phyloP scores from a whole-genome alignment of 1,284 basidiomycete species.

The Ustilago sp. region DNA sequence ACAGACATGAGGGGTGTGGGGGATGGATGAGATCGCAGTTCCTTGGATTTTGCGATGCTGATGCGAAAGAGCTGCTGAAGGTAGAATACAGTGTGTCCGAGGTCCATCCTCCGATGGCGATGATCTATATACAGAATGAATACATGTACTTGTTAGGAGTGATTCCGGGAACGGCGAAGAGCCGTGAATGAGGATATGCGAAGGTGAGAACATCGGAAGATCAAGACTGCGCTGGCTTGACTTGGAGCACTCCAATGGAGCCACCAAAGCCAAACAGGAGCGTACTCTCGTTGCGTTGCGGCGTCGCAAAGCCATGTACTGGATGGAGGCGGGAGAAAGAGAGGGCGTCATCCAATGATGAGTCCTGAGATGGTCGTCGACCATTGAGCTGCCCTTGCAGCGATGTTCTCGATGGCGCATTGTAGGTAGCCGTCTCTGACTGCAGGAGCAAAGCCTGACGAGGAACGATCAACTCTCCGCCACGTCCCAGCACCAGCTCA shows the following conservation, averaged over 20 bases:
- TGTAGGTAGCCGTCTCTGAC: background rate
- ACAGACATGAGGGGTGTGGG: background rate
- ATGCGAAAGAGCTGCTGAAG: conserved; percentile 5
- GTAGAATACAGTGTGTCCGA: conserved; percentile 25
- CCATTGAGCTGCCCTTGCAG: conserved; percentile 11
- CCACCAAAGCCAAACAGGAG: conserved; percentile 48
- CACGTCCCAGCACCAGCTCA: conserved; percentile 42
- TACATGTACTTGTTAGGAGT: conserved; percentile 5
- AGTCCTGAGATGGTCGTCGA: conserved; percentile 14
- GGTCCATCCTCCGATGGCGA: conserved; percentile 5
- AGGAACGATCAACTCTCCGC: conserved; percentile 40
- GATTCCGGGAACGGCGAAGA: background rate
- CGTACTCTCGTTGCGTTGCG: conserved; percentile 12
- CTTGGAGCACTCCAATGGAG: conserved; percentile 25
- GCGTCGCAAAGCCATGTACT: conserved; percentile 10
- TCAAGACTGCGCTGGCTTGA: conserved; percentile 14
- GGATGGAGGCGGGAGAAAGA: conserved; percentile 47
- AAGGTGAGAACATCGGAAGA: background rate
- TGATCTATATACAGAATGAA: conserved; percentile 6
- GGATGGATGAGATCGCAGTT: background rate
- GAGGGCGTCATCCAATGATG: conserved; percentile 23
- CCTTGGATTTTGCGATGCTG: background rate
- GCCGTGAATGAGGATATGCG: background rate
- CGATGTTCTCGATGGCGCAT: conserved; percentile 11
- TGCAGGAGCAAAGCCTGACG: conserved; percentile 29